Evolutionary conservation across 176 grass and related monocot species (phyloP), one percentile per base, ranked within the genome.

Genomic region (Oropetium thomaeum): DNA sequence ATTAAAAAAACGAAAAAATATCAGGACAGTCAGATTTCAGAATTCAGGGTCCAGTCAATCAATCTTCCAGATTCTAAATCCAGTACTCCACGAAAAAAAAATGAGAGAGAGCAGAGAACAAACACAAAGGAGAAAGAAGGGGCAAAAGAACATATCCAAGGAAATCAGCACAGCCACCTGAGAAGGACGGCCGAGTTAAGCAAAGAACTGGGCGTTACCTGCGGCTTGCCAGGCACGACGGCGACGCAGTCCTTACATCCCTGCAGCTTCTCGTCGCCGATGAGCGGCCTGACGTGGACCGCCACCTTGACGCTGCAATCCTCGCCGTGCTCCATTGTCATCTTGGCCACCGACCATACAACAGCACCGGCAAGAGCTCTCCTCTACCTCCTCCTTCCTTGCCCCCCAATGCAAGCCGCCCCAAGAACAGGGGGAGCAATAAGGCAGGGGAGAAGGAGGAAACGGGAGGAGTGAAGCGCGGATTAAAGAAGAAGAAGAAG

Each of bases 231-330:
- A 26, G 81, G 75, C n/a, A 88, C 79, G 39, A 92, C 81, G 80
- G 81, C 16, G 71, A 96, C 89, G 70, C 96, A 99, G 77, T 95
- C 91, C 88, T 99, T 92, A 81, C 96, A 96, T 2, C 96, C 96
- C 81, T 90, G 92, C 62, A 90, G 83, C 82, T 92, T 94, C 89
- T 99, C 96, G 83, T 99, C 96, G 64, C 84, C 91, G 87, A 99
- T 88, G 83, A 99, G 87, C 42, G 96, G 96, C 65, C 96, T 82
- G 69, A 86, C 93, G 42, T 99, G 96, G 69, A 99, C 96, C 33
- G 96, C 96, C 38, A 99, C 96, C 76, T 92, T 95, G 58, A 99
- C 96, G 76, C 92, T 87, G 75, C 96, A 99, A 96, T 96, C 89
- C 80, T 99, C 96, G 47, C 92, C 82, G 65, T 95, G 81, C 76